These are phyloP conservation scores for Sporothrix mexicana DNA, from an alignment of 2,329 filamentous ascomycete genomes.

Conservation along the genomic window DNA sequence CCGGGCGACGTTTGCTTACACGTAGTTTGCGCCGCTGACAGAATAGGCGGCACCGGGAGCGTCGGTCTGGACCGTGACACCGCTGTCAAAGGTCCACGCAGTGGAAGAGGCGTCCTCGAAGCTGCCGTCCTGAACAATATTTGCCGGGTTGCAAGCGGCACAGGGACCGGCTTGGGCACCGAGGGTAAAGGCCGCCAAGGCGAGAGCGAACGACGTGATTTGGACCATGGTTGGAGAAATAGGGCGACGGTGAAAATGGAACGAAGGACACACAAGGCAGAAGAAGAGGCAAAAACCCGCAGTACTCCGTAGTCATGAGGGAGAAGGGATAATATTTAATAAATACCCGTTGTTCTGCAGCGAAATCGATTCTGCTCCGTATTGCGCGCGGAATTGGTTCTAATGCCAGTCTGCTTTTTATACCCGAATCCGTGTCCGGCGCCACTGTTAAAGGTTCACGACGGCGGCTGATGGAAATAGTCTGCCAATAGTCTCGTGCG, in stretches of 20 bases:
- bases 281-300: too few species aligned
- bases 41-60: not conserved
- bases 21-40: constrained; percentile 7
- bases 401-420: too few species aligned
- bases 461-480: too few species aligned
- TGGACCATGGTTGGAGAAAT: not conserved
- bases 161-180: constrained; percentile 3
- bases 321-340: too few species aligned
- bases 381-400: too few species aligned
- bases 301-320: too few species aligned
- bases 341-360: too few species aligned
- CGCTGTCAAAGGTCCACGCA: constrained; percentile 1
- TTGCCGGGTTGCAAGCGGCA: not conserved
- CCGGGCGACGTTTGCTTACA: not conserved
- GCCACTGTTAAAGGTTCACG: too few species aligned
- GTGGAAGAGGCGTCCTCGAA: not conserved
- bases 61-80: not conserved
- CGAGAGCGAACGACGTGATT: not conserved
- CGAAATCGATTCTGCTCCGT: too few species aligned
- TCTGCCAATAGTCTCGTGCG: too few species aligned
- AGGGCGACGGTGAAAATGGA: not conserved
- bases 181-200: not conserved
- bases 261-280: too few species aligned
- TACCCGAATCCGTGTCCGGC: too few species aligned
- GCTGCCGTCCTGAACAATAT: not conserved